Evolutionary conservation across 192 early-diverging fungal genomes (phyloP), one percentile per base, ranked within the genome.

Genomic region (Backusella tuberculispora): DNA sequence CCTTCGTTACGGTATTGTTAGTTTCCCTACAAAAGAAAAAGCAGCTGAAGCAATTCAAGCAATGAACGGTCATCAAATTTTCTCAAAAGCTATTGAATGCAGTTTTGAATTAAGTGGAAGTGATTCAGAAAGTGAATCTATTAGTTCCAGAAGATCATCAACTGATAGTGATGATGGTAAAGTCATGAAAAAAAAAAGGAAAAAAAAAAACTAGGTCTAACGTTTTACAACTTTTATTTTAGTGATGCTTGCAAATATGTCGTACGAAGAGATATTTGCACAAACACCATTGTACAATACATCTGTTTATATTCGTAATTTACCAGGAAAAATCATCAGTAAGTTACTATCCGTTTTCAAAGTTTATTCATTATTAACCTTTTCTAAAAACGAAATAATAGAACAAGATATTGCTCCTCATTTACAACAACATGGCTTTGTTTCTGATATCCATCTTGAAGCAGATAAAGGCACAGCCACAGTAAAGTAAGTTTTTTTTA

Each of bases 61-160:
- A 38, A 96, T 96, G 96, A 94, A 95, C 79, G 94, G 94, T 21
- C 76, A 95, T 80, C 88, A 87, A 86, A 80, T 97, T 44, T 95
- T 93, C 73, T 93, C 89, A 78, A 85, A 92, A 50, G 86, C 89
- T 66, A 90, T 97, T 69, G 89, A 94, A 53, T 93, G 95, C 67
- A 95, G 93, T 84, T 96, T 95, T 94, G 94, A 94, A 15, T 95
- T 91, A 76, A 91, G 94, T 70, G 93, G 93, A 70, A 83, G 38
- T 17, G 56, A 65, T 6, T 19, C n/a, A 37, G 40, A 67, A 0
- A 66, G 41, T 13, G 48, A 44, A 21, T 21, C 47, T 24, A 29
- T 46, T 47, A 13, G n/a, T 66, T 63, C 43, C 44, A 40, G 43
- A 50, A 65, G 29, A 45, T 46, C 43, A 42, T 41, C 65, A 21